Evolutionary conservation across 176 grass and related monocot genomes (phyloP).

Genomic region (Pontederia crassipes): DNA sequence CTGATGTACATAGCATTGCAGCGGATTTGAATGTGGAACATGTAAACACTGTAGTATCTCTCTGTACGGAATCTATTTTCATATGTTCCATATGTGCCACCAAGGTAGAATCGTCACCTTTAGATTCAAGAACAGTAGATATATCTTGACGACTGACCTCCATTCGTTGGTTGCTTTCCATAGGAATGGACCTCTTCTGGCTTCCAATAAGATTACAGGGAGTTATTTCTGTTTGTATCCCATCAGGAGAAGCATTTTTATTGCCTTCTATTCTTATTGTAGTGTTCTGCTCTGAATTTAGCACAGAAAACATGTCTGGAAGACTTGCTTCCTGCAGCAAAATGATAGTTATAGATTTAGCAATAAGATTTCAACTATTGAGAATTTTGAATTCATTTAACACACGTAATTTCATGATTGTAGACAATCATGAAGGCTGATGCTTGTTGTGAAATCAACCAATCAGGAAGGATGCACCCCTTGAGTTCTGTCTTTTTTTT

Average conservation of each 20-base stretch:
- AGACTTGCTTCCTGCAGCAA: conserved; percentile 70
- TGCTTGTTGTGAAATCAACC: no score
- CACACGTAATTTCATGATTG: no score
- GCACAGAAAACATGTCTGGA: conserved; percentile 50
- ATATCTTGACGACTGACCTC: conserved; percentile 21
- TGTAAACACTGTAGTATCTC: background rate
- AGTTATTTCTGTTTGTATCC: conserved; percentile 15
- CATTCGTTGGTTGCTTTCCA: background rate
- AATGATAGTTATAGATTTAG: no score
- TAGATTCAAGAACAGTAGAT: conserved; percentile 17
- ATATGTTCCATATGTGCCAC: conserved; percentile 47
- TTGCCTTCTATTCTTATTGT: conserved; percentile 38
- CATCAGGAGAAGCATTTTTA: conserved; percentile 24
- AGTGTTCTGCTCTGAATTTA: conserved; percentile 38
- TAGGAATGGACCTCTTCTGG: conserved; percentile 24
- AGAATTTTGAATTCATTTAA: no score
- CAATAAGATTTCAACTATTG: no score
- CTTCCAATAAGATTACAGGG: conserved; percentile 27
- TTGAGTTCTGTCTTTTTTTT: no score
- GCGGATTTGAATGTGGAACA: background rate
- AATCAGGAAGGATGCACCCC: no score
- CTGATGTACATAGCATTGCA: conserved; percentile 16
- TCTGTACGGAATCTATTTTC: conserved; percentile 34
- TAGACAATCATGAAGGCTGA: no score
- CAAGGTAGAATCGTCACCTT: conserved; percentile 30